Base-by-base conservation (phyloP, 352 stramenopile genomes). In the Pythium guiyangense region DNA sequence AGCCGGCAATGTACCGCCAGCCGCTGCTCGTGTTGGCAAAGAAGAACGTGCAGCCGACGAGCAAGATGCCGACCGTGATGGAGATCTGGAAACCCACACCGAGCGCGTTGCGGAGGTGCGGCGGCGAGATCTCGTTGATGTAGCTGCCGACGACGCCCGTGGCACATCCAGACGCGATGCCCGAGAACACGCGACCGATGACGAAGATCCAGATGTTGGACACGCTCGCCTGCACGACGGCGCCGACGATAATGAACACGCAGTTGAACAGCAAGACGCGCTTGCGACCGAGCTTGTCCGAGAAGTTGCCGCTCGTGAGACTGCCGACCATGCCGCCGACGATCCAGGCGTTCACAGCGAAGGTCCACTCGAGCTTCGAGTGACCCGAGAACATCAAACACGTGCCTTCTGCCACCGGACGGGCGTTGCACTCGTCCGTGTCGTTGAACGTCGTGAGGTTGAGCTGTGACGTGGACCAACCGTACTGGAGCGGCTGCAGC, bases 391-490 rank as follows among this genome's bases (percentile, higher is more conserved):
- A 73, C 53, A 71, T 72, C 25, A 70, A 18, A 42, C 74, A 84
- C n/a, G 52, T 71, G 26, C 58, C 66, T 9, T 57, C 25, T 0
- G 37, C 50, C 6, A 79, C 66, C 1, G 66, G 70, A 5, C 56
- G 43, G 2, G 59, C 55, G 22, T 61, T 58, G 47, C 74, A 84
- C 18, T 67, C 68, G 29, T 60, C 53, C 31, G 68, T 42, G 60
- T 74, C 55, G 49, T 79, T 53, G 54, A 74, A 84, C 6, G 60
- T 64, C n/a, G 59, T 69, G 37, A 75, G 65, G 63, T 84, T 84
- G 62, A 90, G 63, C 51, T 92, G 82, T 15, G 71, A 74, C 4
- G 79, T 75, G 18, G 72, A 77, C 82, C 74, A 84, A 27, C 74
- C 71, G 52, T 70, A 75, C 64, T 84, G 74, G 34, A 76, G 43